Conservation (phyloP, 2,329 filamentous ascomycete genomes). For the Phyllosticta paracitricarpa region DNA sequence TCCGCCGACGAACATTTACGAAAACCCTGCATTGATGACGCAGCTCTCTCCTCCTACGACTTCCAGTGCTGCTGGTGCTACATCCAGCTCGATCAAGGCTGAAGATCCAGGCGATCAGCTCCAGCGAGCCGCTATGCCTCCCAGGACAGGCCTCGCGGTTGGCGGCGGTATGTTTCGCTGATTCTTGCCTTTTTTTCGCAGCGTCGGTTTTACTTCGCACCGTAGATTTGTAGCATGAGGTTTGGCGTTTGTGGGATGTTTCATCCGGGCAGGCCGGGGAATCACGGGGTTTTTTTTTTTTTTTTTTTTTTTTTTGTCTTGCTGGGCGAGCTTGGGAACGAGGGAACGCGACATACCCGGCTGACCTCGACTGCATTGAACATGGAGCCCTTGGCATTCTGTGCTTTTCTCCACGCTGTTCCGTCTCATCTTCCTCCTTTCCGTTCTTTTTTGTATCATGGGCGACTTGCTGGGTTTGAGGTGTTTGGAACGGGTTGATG, state of each 20-base stretch:
- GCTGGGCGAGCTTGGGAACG: neutral
- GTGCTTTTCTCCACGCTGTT: neutral
- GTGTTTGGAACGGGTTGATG: too few relatives aligned
- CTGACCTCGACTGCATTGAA: neutral
- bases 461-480: too few relatives aligned
- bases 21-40: conserved; percentile 2
- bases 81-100: neutral
- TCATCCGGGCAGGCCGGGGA: too few relatives aligned
- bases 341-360: neutral
- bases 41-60: neutral
- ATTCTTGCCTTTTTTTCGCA: neutral
- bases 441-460: too few relatives aligned
- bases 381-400: neutral
- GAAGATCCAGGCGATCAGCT: conserved; percentile 7
- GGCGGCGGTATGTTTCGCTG: conserved; percentile 4
- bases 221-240: neutral
- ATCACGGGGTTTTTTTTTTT: neutral
- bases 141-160: neutral
- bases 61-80: neutral
- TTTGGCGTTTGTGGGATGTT: neutral
- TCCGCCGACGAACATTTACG: neutral
- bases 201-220: too few relatives aligned
- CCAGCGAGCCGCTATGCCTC: conserved; percentile 5
- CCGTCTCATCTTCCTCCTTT: too few relatives aligned
- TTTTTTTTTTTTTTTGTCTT: neutral